Evolutionary conservation across 2,329 filamentous ascomycete species (phyloP).

Genomic region (Trichoderma oligosporum): DNA sequence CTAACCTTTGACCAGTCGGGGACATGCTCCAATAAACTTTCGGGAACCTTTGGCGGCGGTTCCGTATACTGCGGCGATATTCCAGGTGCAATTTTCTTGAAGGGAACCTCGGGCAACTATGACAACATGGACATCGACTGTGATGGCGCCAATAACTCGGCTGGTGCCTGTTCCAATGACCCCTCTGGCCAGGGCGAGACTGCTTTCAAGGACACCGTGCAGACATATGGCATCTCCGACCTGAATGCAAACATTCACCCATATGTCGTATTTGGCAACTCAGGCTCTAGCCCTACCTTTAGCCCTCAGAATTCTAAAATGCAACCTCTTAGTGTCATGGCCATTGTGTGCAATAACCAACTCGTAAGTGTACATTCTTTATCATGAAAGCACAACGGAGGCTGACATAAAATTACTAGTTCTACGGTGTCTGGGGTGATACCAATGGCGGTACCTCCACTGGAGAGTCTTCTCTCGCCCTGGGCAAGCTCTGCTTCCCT

Average conservation of each 20-base stretch:
- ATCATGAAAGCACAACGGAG: not conserved
- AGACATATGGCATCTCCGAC: constrained; percentile 14
- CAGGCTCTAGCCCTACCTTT: constrained; percentile 7
- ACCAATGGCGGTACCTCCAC: constrained; percentile 47
- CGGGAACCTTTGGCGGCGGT: constrained; percentile 18
- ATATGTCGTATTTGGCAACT: constrained; percentile 19
- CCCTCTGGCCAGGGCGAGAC: constrained; percentile 18
- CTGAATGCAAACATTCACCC: constrained; percentile 19
- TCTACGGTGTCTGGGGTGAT: constrained; percentile 55
- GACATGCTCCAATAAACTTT: constrained; percentile 25
- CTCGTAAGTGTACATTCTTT: constrained; percentile 1
- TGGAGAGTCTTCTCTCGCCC: constrained; percentile 50
- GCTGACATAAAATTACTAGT: not conserved
- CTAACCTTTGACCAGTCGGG: constrained; percentile 29
- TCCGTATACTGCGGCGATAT: constrained; percentile 33
- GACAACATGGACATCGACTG: constrained; percentile 21
- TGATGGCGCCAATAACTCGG: constrained; percentile 18
- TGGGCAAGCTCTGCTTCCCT: constrained; percentile 51
- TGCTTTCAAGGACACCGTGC: constrained; percentile 17
- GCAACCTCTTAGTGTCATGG: constrained; percentile 19
- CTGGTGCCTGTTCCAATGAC: constrained; percentile 18
- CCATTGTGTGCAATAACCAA: constrained; percentile 19
- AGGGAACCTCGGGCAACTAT: constrained; percentile 27
- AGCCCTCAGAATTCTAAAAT: constrained; percentile 2
- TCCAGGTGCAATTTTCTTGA: constrained; percentile 28